phyloP scores from a whole-genome alignment of 441 rosid species.

The Macaranga tanarius region DNA sequence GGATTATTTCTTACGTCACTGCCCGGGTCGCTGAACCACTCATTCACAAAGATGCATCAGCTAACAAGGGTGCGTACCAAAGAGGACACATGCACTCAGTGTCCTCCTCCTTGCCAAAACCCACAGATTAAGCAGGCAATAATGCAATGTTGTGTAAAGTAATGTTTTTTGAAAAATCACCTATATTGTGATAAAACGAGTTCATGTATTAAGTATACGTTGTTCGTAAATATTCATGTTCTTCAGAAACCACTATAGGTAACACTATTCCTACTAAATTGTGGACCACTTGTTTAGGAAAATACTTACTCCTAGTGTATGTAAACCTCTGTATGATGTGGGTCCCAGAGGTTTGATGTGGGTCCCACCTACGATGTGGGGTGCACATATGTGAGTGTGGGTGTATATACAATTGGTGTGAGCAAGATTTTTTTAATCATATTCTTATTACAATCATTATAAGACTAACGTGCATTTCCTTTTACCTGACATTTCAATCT shows the following conservation, averaged over 20 bases:
- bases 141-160: conserved; percentile 20
- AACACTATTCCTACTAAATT: not conserved
- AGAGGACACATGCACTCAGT: conserved; percentile 33
- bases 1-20: conserved; percentile 33
- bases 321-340: not conserved
- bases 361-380: not conserved
- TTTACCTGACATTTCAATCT: not conserved
- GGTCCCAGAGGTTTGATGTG: not conserved
- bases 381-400: not conserved
- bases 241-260: not conserved
- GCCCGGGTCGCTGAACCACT: conserved; percentile 45
- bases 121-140: conserved; percentile 30
- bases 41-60: conserved; percentile 47
- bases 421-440: not conserved
- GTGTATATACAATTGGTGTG: not conserved
- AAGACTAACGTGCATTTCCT: not conserved
- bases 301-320: not conserved
- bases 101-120: conserved; percentile 33
- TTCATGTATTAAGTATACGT: conserved; percentile 7
- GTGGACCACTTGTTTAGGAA: not conserved
- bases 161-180: not conserved
- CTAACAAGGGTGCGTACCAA: conserved; percentile 40
- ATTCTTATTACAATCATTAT: not conserved
- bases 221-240: not conserved
- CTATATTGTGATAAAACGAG: not conserved